Evolutionary conservation across 768 basidiomycete genomes (phyloP), one percentile per base, ranked within the genome.

Genomic region (Hypholoma sublateritium): DNA sequence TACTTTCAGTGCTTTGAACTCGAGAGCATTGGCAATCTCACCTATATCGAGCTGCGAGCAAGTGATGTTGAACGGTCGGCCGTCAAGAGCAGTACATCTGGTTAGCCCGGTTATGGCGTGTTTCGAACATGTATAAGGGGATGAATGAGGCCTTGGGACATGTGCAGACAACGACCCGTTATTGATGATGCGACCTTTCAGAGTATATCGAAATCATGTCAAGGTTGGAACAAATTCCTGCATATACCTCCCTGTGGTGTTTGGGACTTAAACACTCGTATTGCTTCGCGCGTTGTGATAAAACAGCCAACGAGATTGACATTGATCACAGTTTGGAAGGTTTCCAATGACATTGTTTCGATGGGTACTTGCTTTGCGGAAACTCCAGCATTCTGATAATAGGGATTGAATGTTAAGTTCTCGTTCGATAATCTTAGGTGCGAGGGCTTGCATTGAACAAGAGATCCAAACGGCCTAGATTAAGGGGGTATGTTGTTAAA

Each of bases 41-140:
- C 91, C 92, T 46, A 94, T 90, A 67, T 94, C 92, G 47, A 94
- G 81, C 66, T 94, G 91, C 1, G 88, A 89, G 65, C 83, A 85
- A 3, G 90, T 83, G 53, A 95, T 93, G 64, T 84, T 77, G 69
- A 82, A 82, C 28, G 79, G 73, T 6, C 92, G 77, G 0, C 91
- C 93, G 65, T 94, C 92, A 21, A 95, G 83, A 1, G 85, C 79
- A 4, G 86, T 89, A 41, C 79, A 82, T 69, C 88, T 91, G 11
- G 92, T 92, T 3, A 94, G 71, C 0, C 93, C 92, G 1, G 75
- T 67, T 44, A 94, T 83, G 6, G 88, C 92, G 65, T 93, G 91
- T 70, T 95, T 95, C 12, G 89, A 87, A 50, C 82, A 75, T 0
- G 89, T 87, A 68, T 95, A 95, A 0, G 91, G 78, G 21, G 69